A percentile compares a stretch with the other conserved stretches of the same genome.
Evolutionary conservation across 306 rosid species (phyloP).

Genomic region (Rubus idaeus): DNA sequence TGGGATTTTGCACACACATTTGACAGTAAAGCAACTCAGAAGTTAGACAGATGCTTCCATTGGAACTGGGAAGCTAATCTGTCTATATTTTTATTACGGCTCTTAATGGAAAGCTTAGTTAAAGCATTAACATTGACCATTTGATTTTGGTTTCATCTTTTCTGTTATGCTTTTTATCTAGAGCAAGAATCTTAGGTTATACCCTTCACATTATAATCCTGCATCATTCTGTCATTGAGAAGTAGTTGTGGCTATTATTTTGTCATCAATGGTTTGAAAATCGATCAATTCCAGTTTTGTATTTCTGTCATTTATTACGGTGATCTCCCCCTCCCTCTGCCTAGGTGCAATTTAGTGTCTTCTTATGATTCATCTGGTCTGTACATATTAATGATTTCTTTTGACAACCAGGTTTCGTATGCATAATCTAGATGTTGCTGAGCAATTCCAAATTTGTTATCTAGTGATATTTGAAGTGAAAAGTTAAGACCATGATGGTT

Average conservation of each 20-base stretch:
- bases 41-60: background rate
- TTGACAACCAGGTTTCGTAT: constrained; percentile 37
- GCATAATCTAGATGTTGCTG: constrained; percentile 19
- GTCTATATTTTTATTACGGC: background rate
- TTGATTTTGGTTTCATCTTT: background rate
- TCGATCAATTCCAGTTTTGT: background rate
- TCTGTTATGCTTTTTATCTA: background rate
- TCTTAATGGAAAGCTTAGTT: background rate
- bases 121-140: background rate
- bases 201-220: background rate
- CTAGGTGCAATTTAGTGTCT: background rate
- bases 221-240: background rate
- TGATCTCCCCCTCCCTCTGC: background rate
- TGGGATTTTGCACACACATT: background rate
- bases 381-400: background rate
- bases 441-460: constrained; percentile 5
- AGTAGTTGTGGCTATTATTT: background rate
- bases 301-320: background rate
- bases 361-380: background rate
- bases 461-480: constrained; percentile 7
- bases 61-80: background rate
- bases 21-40: background rate
- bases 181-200: background rate
- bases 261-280: background rate
- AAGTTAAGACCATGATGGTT: constrained; percentile 34